Percentiles rank a stretch among this genome's conserved stretches.
These are phyloP conservation scores for Xerocomus alliaceus DNA, from an alignment of 1,284 basidiomycete genomes.

Conservation along the genomic window DNA sequence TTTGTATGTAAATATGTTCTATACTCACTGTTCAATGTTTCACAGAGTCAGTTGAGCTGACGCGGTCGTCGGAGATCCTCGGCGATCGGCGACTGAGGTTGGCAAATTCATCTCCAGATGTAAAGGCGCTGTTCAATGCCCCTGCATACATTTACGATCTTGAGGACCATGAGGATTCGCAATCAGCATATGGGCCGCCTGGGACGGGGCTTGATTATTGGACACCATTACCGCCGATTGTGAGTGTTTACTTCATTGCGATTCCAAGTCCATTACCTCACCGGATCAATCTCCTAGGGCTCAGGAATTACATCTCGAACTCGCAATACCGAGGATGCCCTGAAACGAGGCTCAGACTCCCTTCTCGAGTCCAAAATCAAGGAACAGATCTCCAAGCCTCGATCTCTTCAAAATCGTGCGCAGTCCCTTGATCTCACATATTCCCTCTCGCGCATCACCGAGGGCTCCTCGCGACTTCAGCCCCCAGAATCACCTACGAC, in stretches of 20 bases:
- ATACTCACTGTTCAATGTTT: slow-evolving; percentile 19
- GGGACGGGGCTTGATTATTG: slow-evolving; percentile 64
- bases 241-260: slow-evolving; percentile 46
- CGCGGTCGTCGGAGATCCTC: slow-evolving; percentile 70
- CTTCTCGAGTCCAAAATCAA: slow-evolving; percentile 86
- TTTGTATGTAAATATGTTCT: slow-evolving; percentile 3
- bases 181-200: slow-evolving; percentile 59
- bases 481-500: slow-evolving; percentile 80
- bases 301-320: slow-evolving; percentile 69
- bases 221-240: slow-evolving; percentile 79
- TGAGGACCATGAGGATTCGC: slow-evolving; percentile 71
- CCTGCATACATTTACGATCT: slow-evolving; percentile 78
- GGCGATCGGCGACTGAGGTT: slow-evolving; percentile 80
- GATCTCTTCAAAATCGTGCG: slow-evolving; percentile 78
- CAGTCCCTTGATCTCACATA: slow-evolving; percentile 82
- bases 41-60: slow-evolving; percentile 77
- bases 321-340: slow-evolving; percentile 71
- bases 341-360: slow-evolving; percentile 88
- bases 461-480: slow-evolving; percentile 63
- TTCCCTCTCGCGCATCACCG: slow-evolving; percentile 77
- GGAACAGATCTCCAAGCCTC: slow-evolving; percentile 75
- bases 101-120: slow-evolving; percentile 89
- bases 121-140: slow-evolving; percentile 92
- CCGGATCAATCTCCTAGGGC: slow-evolving; percentile 49
- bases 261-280: slow-evolving; percentile 31